phyloP scores from a whole-genome alignment of 2,329 filamentous ascomycete genomes.

The Ophiostoma sp. region DNA sequence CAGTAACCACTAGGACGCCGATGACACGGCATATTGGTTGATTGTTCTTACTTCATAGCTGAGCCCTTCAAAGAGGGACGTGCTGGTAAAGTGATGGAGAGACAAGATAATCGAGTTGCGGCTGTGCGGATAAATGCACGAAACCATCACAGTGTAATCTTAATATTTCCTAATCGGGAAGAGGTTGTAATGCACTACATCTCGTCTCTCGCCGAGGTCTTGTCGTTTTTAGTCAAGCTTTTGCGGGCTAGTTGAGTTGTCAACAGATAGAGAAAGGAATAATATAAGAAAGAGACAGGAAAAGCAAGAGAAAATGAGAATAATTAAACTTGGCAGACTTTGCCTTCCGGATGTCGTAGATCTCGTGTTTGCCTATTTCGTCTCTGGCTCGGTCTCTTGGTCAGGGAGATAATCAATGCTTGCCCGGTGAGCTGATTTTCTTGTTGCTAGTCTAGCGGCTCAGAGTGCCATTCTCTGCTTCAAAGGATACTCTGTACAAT shows the following conservation, averaged over 20 bases:
- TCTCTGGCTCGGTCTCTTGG: slow-evolving; percentile 4
- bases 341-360: slow-evolving; percentile 7
- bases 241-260: neutral
- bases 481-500: neutral
- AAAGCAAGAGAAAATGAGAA: neutral
- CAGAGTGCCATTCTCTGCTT: neutral
- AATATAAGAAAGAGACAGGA: neutral
- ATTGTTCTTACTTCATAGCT: neutral
- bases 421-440: neutral
- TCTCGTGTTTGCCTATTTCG: slow-evolving; percentile 13
- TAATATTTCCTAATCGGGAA: slow-evolving; percentile 42
- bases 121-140: slow-evolving; percentile 33
- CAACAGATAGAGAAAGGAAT: neutral
- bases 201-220: neutral
- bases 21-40: neutral
- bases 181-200: slow-evolving; percentile 41
- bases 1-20: neutral
- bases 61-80: neutral
- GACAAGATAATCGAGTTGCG: slow-evolving; percentile 19
- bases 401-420: neutral
- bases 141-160: slow-evolving; percentile 19
- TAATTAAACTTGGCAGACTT: neutral
- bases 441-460: neutral
- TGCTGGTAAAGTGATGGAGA: neutral
- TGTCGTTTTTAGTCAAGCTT: neutral